phyloP scores from a whole-genome alignment of 129 eudicot genomes.

The Tanacetum coccineum region DNA sequence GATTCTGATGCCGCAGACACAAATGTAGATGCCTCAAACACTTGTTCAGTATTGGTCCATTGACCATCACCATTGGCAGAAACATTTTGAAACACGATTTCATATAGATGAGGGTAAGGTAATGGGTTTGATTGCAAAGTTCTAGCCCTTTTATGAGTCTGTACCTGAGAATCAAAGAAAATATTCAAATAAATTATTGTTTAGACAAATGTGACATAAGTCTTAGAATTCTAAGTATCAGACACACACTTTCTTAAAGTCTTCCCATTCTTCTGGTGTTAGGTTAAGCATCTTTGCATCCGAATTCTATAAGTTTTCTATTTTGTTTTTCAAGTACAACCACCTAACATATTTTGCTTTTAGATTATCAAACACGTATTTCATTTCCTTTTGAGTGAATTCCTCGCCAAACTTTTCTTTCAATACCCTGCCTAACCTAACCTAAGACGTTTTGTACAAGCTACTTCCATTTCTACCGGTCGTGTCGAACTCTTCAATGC shows the following conservation, averaged over 20 bases:
- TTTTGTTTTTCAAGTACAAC: conserved; percentile 1
- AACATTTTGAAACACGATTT: background rate
- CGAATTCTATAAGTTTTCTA: background rate
- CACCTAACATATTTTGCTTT: background rate
- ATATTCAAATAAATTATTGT: background rate
- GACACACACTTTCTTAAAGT: background rate
- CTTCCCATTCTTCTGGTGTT: background rate
- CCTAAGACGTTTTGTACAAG: no score
- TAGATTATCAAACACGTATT: background rate
- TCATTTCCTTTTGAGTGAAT: background rate
- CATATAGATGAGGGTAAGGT: background rate
- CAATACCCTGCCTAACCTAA: no score
- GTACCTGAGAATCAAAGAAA: background rate
- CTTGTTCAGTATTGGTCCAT: background rate
- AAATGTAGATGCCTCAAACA: no score
- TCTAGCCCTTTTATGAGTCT: background rate
- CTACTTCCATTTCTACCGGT: no score
- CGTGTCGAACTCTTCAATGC: no score
- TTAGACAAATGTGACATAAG: no score
- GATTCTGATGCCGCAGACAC: no score
- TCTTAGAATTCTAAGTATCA: background rate
- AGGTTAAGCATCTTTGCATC: background rate
- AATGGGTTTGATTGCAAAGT: background rate
- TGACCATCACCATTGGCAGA: background rate
- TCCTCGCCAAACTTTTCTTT: no score